A percentile compares a stretch with the other conserved stretches of the same genome.
phyloP scores from a whole-genome alignment of 2,329 filamentous ascomycete genomes.

The Penicillium hesseltinei region DNA sequence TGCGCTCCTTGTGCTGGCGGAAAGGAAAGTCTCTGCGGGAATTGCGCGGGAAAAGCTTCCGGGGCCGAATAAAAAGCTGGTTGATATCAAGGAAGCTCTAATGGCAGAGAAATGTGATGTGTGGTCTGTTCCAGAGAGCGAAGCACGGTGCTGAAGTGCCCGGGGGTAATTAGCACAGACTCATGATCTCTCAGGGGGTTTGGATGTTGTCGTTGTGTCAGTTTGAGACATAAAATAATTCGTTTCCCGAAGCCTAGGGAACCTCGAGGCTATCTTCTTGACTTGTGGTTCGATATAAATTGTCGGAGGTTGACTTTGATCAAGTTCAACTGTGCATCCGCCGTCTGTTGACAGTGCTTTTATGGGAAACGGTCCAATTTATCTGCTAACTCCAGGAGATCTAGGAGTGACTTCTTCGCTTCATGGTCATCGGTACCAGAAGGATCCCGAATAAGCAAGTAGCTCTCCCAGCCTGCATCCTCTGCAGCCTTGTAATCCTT shows the following conservation, averaged over 20 bases:
- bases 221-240: not conserved
- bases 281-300: not conserved
- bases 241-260: not conserved
- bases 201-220: not conserved
- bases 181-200: not conserved
- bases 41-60: too few species aligned
- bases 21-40: not conserved
- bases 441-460: conserved; percentile 29
- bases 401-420: not conserved
- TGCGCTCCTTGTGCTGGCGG: not conserved
- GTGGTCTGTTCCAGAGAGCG: not conserved
- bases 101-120: not conserved
- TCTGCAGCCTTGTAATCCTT: conserved; percentile 44
- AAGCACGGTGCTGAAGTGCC: not conserved
- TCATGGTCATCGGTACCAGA: not conserved
- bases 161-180: not conserved
- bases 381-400: not conserved
- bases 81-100: not conserved
- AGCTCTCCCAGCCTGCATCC: conserved; percentile 40
- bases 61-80: not conserved
- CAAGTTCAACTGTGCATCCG: not conserved
- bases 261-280: not conserved
- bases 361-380: not conserved
- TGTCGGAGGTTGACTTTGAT: not conserved
- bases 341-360: not conserved